Evolutionary conservation across 148 eudicot species (phyloP).

Genomic region (Cornus kousa): DNA sequence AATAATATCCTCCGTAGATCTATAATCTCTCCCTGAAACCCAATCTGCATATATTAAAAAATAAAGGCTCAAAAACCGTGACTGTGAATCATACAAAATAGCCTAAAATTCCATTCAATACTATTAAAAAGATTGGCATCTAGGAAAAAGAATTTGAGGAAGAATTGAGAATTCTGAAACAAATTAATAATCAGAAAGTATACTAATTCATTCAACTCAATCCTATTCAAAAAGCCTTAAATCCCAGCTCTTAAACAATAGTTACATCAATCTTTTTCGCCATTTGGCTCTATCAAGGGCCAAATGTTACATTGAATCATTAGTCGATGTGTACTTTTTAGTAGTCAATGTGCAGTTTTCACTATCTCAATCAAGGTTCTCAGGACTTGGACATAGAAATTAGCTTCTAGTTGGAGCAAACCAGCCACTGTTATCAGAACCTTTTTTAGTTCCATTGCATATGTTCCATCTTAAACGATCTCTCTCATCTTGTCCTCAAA

Average conservation of each 20-base stretch:
- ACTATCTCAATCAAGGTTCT: not conserved
- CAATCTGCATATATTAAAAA: slow-evolving; percentile 55
- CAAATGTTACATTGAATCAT: not conserved
- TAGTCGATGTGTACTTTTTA: not conserved
- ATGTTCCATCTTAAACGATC: not conserved
- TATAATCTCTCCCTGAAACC: too few relatives aligned
- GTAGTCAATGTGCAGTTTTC: not conserved
- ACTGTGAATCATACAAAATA: not conserved
- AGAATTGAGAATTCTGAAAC: not conserved
- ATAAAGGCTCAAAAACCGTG: not conserved
- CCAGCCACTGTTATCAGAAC: not conserved
- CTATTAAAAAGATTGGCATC: not conserved
- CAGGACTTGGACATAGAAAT: not conserved
- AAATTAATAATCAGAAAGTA: not conserved
- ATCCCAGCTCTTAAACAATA: not conserved
- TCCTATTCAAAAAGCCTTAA: not conserved
- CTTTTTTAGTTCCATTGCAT: not conserved
- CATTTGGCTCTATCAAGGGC: not conserved
- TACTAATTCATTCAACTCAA: not conserved
- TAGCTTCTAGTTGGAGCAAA: not conserved
- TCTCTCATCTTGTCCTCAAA: too few relatives aligned
- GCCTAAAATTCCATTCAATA: not conserved
- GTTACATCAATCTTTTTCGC: not conserved
- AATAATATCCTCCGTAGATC: too few relatives aligned
- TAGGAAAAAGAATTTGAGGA: not conserved